These are phyloP conservation scores for Ceratonia siliqua DNA, from an alignment of 306 rosid genomes.

Conservation along the genomic window DNA sequence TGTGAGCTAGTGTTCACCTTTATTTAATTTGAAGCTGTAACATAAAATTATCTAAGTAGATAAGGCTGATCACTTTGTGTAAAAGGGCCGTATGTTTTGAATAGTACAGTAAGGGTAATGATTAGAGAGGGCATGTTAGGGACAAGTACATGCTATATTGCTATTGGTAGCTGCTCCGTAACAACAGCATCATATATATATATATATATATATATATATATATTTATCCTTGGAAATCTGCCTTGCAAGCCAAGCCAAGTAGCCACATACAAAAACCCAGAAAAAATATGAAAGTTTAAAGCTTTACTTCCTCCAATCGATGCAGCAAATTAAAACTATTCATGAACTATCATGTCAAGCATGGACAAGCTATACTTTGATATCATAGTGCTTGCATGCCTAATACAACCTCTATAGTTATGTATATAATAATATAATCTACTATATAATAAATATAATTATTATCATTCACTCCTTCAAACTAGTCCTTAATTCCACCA, in stretches of 20 bases:
- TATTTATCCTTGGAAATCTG: slow-evolving; percentile 20
- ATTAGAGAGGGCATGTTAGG: slow-evolving; percentile 27
- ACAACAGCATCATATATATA: slow-evolving; percentile 24
- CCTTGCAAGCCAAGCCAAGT: slow-evolving; percentile 38
- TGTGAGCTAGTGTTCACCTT: too few relatives aligned
- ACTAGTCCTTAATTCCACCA: not conserved
- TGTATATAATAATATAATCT: not conserved
- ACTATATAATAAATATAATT: not conserved
- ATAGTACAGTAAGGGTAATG: slow-evolving; percentile 27
- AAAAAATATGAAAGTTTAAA: not conserved
- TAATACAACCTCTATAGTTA: not conserved
- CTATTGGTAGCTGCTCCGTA: not conserved
- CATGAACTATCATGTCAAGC: slow-evolving; percentile 24
- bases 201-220: too few relatives aligned
- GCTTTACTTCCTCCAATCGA: slow-evolving; percentile 9
- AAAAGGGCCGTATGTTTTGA: slow-evolving; percentile 19
- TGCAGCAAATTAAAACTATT: not conserved
- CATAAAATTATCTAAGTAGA: too few relatives aligned
- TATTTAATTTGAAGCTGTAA: too few relatives aligned
- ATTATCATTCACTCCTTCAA: not conserved
- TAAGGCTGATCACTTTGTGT: too few relatives aligned
- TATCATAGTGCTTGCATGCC: slow-evolving; percentile 28
- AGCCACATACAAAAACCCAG: not conserved
- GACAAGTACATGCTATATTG: slow-evolving; percentile 27
- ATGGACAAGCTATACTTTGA: slow-evolving; percentile 16